These are phyloP conservation scores for Athelia psychrophila DNA, from an alignment of 1,284 basidiomycete genomes.

Conservation along the genomic window DNA sequence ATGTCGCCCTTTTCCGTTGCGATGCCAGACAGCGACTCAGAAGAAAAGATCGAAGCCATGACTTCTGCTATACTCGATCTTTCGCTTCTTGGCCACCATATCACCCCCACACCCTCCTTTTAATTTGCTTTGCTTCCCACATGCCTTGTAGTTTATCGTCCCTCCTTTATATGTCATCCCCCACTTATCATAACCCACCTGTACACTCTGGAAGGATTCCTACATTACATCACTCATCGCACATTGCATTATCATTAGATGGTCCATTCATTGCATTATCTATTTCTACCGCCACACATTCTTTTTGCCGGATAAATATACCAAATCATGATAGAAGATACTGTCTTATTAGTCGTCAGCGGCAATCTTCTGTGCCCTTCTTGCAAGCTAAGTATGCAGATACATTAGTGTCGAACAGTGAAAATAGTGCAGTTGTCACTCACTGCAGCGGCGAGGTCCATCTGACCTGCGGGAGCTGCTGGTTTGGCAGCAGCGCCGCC, in stretches of 20 bases:
- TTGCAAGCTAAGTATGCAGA: slow-evolving; percentile 53
- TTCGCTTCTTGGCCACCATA: slow-evolving; percentile 29
- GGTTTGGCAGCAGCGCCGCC: slow-evolving; percentile 41
- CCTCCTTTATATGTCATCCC: background rate
- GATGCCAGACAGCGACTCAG: background rate
- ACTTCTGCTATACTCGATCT: slow-evolving; percentile 1
- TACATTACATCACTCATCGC: slow-evolving; percentile 8
- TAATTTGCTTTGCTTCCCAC: background rate
- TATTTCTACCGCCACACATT: slow-evolving; percentile 8
- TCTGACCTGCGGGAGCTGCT: slow-evolving; percentile 53
- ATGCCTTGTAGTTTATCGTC: background rate
- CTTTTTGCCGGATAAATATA: slow-evolving; percentile 12
- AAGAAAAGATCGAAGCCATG: background rate
- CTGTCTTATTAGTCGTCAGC: slow-evolving; percentile 35
- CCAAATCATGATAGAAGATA: slow-evolving; percentile 3
- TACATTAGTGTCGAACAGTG: slow-evolving; percentile 9
- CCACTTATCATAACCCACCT: background rate
- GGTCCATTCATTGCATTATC: background rate
- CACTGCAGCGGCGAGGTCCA: slow-evolving; percentile 82
- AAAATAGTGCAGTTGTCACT: slow-evolving; percentile 27
- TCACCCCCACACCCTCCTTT: slow-evolving; percentile 34
- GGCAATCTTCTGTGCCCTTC: slow-evolving; percentile 61
- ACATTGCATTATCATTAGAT: slow-evolving; percentile 2
- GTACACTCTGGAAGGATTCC: slow-evolving; percentile 8
- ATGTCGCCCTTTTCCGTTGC: background rate